Percentiles rank a stretch among this genome's conserved stretches.
phyloP scores from a whole-genome alignment of 208 protist genomes.

The Angomonas ambiguus region DNA sequence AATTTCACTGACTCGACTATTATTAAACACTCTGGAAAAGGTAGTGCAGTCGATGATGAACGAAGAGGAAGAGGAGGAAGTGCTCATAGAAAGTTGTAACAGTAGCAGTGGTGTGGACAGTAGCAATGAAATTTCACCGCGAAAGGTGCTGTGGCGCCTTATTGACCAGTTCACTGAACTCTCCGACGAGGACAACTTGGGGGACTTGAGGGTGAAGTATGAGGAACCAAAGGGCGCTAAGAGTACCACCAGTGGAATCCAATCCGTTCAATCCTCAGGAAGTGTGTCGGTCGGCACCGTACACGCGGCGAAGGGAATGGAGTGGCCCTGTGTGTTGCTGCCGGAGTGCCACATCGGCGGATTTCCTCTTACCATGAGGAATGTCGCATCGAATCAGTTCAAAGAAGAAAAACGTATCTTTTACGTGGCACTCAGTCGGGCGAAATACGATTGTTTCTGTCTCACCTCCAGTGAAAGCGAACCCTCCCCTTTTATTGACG shows the following conservation, averaged over 20 bases:
- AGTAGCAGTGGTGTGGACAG: not conserved
- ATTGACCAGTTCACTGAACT: slow-evolving; percentile 77
- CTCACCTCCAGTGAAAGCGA: slow-evolving; percentile 42
- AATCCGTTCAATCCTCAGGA: not conserved
- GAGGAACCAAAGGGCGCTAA: not conserved
- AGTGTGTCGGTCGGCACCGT: slow-evolving; percentile 70
- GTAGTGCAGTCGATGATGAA: slow-evolving; percentile 18
- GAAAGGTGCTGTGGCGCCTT: slow-evolving; percentile 42
- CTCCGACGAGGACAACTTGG: slow-evolving; percentile 46
- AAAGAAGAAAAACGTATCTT: slow-evolving; percentile 80
- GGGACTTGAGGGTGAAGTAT: not conserved
- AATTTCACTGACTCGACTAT: not conserved
- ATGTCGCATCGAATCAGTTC: not conserved
- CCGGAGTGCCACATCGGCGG: slow-evolving; percentile 71
- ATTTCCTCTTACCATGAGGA: slow-evolving; percentile 36
- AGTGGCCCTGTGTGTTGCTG: slow-evolving; percentile 82
- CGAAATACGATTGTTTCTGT: slow-evolving; percentile 68
- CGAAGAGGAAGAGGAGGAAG: slow-evolving; percentile 15
- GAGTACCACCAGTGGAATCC: not conserved
- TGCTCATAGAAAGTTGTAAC: not conserved
- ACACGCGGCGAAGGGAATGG: slow-evolving; percentile 83
- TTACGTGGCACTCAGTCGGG: slow-evolving; percentile 86
- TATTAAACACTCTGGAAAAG: not conserved
- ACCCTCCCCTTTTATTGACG: not conserved
- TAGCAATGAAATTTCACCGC: slow-evolving; percentile 7